Conservation (phyloP, 192 early-diverging fungal species). For the Coemansia aciculifera region DNA sequence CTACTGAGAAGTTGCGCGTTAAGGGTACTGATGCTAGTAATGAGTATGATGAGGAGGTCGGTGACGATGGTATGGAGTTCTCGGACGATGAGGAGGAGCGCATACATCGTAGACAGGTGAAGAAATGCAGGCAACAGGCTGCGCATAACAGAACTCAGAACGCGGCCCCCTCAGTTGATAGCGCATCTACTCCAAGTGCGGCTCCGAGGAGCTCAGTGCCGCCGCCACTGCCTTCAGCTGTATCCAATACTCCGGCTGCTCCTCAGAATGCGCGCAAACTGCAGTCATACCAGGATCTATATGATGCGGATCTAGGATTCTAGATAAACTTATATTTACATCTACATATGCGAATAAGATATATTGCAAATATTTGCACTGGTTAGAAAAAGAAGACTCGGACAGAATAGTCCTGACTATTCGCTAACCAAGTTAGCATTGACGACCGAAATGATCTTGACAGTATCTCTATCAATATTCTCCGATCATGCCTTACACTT, state of each 20-base stretch:
- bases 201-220: not conserved
- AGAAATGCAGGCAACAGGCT: slow-evolving; percentile 50
- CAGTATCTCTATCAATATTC: slow-evolving; percentile 63
- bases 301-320: slow-evolving; percentile 42
- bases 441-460: slow-evolving; percentile 55
- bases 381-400: not conserved
- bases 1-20: slow-evolving; percentile 61
- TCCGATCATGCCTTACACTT: slow-evolving; percentile 78
- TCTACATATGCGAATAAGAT: not conserved
- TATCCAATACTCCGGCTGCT: not conserved
- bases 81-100: slow-evolving; percentile 92
- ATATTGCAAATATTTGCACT: not conserved
- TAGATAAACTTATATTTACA: not conserved
- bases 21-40: slow-evolving; percentile 95
- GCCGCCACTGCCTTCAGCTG: not conserved
- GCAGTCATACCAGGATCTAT: slow-evolving; percentile 47
- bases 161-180: not conserved
- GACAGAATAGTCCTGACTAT: not conserved
- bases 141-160: not conserved
- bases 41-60: slow-evolving; percentile 87
- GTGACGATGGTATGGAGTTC: slow-evolving; percentile 82
- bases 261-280: slow-evolving; percentile 29
- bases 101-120: slow-evolving; percentile 54
- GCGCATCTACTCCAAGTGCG: not conserved
- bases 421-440: slow-evolving; percentile 53